Evolutionary conservation across 2,329 filamentous ascomycete genomes (phyloP).

Genomic region (Xylaria sp.): DNA sequence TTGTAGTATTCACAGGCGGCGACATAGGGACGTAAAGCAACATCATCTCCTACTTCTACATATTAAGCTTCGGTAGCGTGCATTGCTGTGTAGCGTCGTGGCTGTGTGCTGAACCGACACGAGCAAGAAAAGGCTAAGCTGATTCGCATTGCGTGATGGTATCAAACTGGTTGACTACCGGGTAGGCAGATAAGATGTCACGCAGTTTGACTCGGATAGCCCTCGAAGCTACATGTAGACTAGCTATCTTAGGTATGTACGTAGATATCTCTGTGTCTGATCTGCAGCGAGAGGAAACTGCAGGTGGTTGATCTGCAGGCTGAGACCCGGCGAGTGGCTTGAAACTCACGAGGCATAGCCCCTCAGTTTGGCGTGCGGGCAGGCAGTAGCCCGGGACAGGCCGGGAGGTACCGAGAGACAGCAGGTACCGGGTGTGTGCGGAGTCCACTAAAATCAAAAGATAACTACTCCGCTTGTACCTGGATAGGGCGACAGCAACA

Average conservation of each 20-base stretch:
- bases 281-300: constrained; percentile 11
- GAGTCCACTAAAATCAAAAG: not conserved
- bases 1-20: not conserved
- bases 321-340: constrained; percentile 56
- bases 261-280: not conserved
- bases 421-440: not conserved
- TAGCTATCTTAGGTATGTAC: constrained; percentile 1
- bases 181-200: not conserved
- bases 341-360: constrained; percentile 49
- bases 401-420: constrained; percentile 39
- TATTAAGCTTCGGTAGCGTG: constrained; percentile 1
- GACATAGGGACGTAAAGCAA: not conserved
- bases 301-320: constrained; percentile 52
- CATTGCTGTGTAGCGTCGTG: constrained; percentile 1
- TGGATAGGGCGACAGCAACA: constrained; percentile 11
- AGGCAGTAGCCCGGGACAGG: constrained; percentile 38
- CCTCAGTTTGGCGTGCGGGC: constrained; percentile 33
- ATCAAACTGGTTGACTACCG: no score
- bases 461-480: not conserved
- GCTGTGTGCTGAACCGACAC: constrained; percentile 2
- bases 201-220: not conserved
- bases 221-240: not conserved
- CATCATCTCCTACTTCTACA: not conserved
- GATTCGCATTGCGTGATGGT: not conserved
- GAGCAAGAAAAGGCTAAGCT: not conserved